phyloP scores from a whole-genome alignment of 139 green algal genomes.

The Chlorella vulgaris region DNA sequence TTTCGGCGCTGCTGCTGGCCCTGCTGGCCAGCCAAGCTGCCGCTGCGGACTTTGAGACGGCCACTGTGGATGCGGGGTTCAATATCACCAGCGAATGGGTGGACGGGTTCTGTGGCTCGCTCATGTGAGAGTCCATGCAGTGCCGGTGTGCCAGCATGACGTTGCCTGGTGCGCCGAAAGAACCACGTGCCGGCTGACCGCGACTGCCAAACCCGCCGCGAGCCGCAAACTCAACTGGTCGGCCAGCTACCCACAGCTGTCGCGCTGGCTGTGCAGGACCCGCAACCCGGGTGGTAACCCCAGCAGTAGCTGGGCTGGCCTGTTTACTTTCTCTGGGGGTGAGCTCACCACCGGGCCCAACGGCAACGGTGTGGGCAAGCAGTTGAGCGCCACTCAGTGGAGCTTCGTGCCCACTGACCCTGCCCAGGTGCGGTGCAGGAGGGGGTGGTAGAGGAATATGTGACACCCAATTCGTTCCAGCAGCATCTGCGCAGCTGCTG shows the following conservation, averaged over 20 bases:
- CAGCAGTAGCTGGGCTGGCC: constrained; percentile 18
- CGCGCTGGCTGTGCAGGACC: background rate
- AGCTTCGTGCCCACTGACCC: constrained; percentile 21
- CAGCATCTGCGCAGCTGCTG: too few species aligned
- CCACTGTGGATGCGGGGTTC: constrained; percentile 14
- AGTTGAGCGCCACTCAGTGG: background rate
- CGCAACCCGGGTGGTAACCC: constrained; percentile 19
- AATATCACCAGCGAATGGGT: constrained; percentile 17
- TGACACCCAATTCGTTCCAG: too few species aligned
- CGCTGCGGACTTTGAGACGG: background rate
- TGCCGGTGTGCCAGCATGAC: too few species aligned
- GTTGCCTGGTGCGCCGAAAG: too few species aligned
- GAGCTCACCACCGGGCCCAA: constrained; percentile 26
- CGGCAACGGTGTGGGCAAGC: constrained; percentile 7
- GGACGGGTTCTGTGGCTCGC: constrained; percentile 9
- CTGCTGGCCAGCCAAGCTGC: background rate
- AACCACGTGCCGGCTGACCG: too few species aligned
- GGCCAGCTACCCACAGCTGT: background rate
- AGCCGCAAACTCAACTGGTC: background rate
- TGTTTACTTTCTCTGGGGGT: constrained; percentile 18
- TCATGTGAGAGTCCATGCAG: constrained; percentile 13
- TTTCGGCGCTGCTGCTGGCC: background rate
- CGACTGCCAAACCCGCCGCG: background rate
- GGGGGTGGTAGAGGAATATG: background rate
- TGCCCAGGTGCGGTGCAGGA: background rate